Evolutionary conservation across 495 filamentous ascomycete species (phyloP).

Genomic region (Hypomontagnella submonticulosa): DNA sequence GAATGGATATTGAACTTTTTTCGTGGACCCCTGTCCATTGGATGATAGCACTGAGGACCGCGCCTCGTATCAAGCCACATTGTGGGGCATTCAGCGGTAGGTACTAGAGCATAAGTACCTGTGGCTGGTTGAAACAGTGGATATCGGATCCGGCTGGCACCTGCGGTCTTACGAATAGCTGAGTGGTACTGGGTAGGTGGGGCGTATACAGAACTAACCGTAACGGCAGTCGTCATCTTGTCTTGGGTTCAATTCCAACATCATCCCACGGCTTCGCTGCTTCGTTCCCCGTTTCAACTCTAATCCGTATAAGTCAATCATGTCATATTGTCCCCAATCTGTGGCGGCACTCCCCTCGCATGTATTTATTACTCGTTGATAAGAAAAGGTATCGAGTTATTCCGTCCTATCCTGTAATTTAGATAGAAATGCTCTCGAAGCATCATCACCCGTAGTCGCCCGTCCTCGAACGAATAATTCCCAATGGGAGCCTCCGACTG

Average conservation of each 20-base stretch:
- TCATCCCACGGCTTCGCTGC: not conserved
- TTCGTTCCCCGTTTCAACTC: constrained; percentile 36
- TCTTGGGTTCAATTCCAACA: constrained; percentile 14
- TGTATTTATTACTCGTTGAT: constrained; percentile 22
- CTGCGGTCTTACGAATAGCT: not conserved
- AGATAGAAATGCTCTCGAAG: constrained; percentile 24
- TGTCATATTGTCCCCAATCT: constrained; percentile 23
- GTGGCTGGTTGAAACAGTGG: too few relatives aligned
- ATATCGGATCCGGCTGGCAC: too few relatives aligned
- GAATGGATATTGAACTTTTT: constrained; percentile 45
- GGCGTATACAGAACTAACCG: not conserved
- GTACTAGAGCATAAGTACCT: too few relatives aligned
- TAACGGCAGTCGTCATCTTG: constrained; percentile 38
- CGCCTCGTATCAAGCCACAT: constrained; percentile 27
- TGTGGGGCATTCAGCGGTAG: not conserved
- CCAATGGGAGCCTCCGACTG: constrained; percentile 48
- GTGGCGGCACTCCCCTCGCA: constrained; percentile 26
- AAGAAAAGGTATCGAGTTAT: constrained; percentile 10
- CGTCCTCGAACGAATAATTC: constrained; percentile 19
- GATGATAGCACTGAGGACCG: not conserved
- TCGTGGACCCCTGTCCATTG: constrained; percentile 31
- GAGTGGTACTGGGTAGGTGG: constrained; percentile 24
- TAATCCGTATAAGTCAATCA: constrained; percentile 14
- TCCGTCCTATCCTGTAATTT: constrained; percentile 9
- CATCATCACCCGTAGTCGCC: constrained; percentile 12